Evolutionary conservation across 2,329 filamentous ascomycete genomes (phyloP), one percentile per base, ranked within the genome.

Genomic region (Ophiosphaerella narmari): DNA sequence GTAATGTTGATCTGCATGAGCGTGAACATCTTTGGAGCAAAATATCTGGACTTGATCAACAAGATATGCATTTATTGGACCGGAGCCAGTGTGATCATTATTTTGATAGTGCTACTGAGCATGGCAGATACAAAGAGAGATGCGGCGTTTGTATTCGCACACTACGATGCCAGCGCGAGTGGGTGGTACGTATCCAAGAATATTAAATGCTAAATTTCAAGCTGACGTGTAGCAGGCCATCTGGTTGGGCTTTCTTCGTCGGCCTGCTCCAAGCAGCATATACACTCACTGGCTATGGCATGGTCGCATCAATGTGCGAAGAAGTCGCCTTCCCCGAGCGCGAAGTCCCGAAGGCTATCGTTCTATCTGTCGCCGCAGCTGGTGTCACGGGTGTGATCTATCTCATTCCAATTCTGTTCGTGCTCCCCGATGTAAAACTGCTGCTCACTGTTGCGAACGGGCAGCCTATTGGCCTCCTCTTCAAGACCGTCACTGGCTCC

Each of bases 31-130:
- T 89, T 88, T 61, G 80, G 78, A 0, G 78, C 83, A 5, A 82
- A 78, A 45, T 83, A 82, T 56, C 73, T 90, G 41, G 86, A 89
- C 64, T 59, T 88, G 45, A 86, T 90, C 66, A 89, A 89, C 67
- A 89, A 87, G 61, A 71, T 88, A 39, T 89, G 87, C 68, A 89
- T 89, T 46, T 88, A 84, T 67, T 90, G 87, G 87, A 90, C 87
- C 0, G 82, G 75, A 0, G 79, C 80, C 0, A 85, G 83, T 36
- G 85, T 89, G 4, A 52, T 89, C 43, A 86, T 90, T 38, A 89
- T 91, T 37, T 72, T 91, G 57, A 78, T 89, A 33, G 83, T 81
- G 0, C 64, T 88, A n/a, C 71, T 88, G 40, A 76, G 72, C 18
- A 87, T 86, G 83, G 79, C 84, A 7, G 80, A 85, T 50, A 70